Conservation (phyloP, 805 yeast genomes). For the Candida multigemmis region DNA sequence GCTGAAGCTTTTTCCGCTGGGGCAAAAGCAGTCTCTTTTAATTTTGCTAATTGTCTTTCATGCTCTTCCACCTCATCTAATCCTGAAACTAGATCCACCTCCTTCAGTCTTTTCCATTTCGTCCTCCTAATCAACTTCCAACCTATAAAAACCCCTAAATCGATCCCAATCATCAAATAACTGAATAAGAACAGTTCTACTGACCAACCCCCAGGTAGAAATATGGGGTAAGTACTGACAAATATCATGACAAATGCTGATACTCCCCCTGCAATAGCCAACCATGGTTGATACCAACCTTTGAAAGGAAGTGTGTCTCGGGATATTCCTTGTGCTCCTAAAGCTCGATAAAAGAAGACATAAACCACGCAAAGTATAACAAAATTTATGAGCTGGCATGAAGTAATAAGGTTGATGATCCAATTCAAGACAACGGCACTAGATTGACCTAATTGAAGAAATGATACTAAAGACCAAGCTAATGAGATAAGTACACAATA, state of each 20-base stretch:
- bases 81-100: constrained; percentile 30
- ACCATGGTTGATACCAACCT: constrained; percentile 28
- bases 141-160: constrained; percentile 19
- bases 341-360: constrained; percentile 43
- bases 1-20: constrained; percentile 14
- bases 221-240: constrained; percentile 28
- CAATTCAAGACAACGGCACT: constrained; percentile 20
- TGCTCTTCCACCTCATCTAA: constrained; percentile 30
- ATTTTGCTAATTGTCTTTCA: constrained; percentile 21
- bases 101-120: constrained; percentile 18
- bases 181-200: constrained; percentile 32
- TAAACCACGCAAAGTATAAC: constrained; percentile 38
- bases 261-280: constrained; percentile 19
- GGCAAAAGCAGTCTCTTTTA: too few species aligned
- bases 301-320: constrained; percentile 23
- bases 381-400: constrained; percentile 21
- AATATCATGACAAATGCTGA: constrained; percentile 23
- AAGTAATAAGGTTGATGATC: constrained; percentile 24
- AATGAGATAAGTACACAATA: constrained; percentile 34
- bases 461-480: constrained; percentile 53
- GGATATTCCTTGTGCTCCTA: constrained; percentile 30
- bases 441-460: constrained; percentile 43
- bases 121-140: constrained; percentile 32
- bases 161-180: constrained; percentile 34
- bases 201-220: constrained; percentile 29